A percentile compares a stretch with the other conserved stretches of the same genome.
Conservation (phyloP, 1,284 basidiomycete species). For the Heterobasidion occidentale region DNA sequence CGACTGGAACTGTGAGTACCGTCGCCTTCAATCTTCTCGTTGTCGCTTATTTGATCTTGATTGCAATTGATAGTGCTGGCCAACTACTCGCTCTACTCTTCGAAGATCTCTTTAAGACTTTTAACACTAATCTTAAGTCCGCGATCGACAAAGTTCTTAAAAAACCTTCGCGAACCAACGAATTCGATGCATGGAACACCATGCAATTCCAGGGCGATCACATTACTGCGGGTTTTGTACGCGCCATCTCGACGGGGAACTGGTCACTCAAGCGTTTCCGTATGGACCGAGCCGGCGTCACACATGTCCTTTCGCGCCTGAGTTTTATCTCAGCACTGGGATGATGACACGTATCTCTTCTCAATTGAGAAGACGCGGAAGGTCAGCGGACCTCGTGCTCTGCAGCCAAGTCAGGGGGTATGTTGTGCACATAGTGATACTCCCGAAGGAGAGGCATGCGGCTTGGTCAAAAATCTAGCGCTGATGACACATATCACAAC, state of each 20-base stretch:
- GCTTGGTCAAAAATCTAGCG: constrained; percentile 97
- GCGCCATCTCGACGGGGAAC: constrained; percentile 98
- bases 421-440: constrained; percentile 98
- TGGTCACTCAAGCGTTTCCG: constrained; percentile 99
- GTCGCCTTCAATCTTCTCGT: not conserved
- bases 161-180: constrained; percentile 90
- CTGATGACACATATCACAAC: constrained; percentile 99
- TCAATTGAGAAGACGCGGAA: constrained; percentile 99
- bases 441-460: constrained; percentile 99
- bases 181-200: constrained; percentile 94
- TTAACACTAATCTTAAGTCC: constrained; percentile 93
- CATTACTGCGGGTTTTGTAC: constrained; percentile 93
- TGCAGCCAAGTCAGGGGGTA: constrained; percentile 99
- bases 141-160: constrained; percentile 98
- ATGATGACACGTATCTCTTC: constrained; percentile 99
- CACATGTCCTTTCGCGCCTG: constrained; percentile 92
- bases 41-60: not conserved
- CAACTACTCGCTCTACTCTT: constrained; percentile 94
- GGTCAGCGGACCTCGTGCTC: constrained; percentile 93
- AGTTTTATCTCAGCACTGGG: constrained; percentile 97
- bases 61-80: constrained; percentile 61
- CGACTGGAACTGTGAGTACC: constrained; percentile 85
- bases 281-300: constrained; percentile 99
- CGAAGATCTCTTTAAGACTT: constrained; percentile 98
- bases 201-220: constrained; percentile 93